Conservation (phyloP, 2,329 filamentous ascomycete genomes). For the Phaeosphaeriaceae sp. region DNA sequence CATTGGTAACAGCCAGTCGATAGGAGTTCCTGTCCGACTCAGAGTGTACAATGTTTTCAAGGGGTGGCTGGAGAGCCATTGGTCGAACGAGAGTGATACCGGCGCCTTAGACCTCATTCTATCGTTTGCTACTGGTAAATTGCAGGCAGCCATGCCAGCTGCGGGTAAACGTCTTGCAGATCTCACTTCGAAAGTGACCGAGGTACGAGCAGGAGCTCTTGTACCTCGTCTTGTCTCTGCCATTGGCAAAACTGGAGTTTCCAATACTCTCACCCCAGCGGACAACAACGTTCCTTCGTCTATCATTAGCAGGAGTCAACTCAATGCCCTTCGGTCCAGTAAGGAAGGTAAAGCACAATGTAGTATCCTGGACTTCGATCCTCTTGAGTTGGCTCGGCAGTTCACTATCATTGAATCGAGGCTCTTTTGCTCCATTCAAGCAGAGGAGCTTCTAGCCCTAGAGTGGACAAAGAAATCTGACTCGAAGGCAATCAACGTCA, state of each 20-base stretch:
- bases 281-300: slow-evolving; percentile 75
- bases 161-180: slow-evolving; percentile 83
- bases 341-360: slow-evolving; percentile 73
- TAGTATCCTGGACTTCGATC: slow-evolving; percentile 87
- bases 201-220: slow-evolving; percentile 70
- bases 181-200: slow-evolving; percentile 77
- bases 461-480: slow-evolving; percentile 93
- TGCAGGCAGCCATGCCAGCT: slow-evolving; percentile 72
- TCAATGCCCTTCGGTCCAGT: slow-evolving; percentile 74
- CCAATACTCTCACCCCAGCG: slow-evolving; percentile 71
- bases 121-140: slow-evolving; percentile 76
- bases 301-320: slow-evolving; percentile 76
- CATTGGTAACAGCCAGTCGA: slow-evolving; percentile 75
- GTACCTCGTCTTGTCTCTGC: slow-evolving; percentile 84
- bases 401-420: slow-evolving; percentile 90
- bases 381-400: slow-evolving; percentile 88
- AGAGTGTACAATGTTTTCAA: slow-evolving; percentile 97
- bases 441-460: slow-evolving; percentile 87
- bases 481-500: slow-evolving; percentile 82
- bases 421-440: slow-evolving; percentile 89
- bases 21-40: slow-evolving; percentile 81
- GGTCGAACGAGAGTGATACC: slow-evolving; percentile 81
- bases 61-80: slow-evolving; percentile 95
- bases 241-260: slow-evolving; percentile 85
- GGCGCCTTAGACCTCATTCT: slow-evolving; percentile 77